Evolutionary conservation across 108 stramenopile genomes (phyloP).

Genomic region (Skeletonema costatum): DNA sequence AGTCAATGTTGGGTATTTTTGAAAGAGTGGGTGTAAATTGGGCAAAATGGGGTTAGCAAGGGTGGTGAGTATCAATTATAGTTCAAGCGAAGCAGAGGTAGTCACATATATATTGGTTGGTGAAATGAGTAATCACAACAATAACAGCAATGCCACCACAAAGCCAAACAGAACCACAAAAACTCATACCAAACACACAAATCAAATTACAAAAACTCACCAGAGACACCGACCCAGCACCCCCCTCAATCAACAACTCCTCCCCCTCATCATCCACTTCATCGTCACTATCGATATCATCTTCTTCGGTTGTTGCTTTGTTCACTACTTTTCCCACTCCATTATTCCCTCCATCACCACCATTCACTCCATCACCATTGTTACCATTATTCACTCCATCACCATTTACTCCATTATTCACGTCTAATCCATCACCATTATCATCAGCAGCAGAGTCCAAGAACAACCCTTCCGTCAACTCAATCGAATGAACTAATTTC

Average conservation of each 20-base stretch:
- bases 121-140: too few species aligned
- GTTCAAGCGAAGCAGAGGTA: background rate
- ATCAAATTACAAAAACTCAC: conserved; percentile 7
- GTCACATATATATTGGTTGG: background rate
- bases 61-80: background rate
- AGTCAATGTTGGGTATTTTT: background rate
- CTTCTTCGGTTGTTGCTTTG: background rate
- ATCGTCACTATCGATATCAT: conserved; percentile 15
- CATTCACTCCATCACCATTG: background rate
- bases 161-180: background rate
- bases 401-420: background rate
- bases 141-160: background rate
- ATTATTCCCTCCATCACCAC: conserved; percentile 37
- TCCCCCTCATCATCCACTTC: conserved; percentile 33
- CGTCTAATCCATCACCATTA: conserved; percentile 23
- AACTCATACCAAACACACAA: background rate
- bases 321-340: background rate
- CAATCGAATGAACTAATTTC: conserved; percentile 59
- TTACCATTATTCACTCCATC: background rate
- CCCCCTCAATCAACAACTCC: background rate
- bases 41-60: background rate
- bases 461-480: conserved; percentile 56
- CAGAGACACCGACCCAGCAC: background rate
- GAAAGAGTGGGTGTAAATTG: background rate
- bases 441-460: conserved; percentile 15